phyloP scores from a whole-genome alignment of 208 protist species.

The Acanthamoeba pearcei region DNA sequence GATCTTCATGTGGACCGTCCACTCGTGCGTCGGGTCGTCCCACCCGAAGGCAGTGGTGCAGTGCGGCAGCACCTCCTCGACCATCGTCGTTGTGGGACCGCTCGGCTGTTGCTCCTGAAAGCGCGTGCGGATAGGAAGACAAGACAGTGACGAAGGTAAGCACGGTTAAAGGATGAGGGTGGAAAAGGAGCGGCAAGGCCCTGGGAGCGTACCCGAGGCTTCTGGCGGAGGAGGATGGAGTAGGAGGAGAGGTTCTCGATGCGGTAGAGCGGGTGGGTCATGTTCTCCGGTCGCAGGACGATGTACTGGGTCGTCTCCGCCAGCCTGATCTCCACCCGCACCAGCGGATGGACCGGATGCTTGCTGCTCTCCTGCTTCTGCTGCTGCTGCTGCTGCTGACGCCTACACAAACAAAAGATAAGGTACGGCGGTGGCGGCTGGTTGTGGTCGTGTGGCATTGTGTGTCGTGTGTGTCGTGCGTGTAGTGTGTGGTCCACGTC shows the following conservation, averaged over 20 bases:
- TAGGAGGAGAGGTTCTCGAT: constrained; percentile 52
- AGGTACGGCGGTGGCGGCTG: neutral
- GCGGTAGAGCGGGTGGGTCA: constrained; percentile 39
- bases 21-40: constrained; percentile 5
- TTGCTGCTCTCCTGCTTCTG: neutral
- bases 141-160: neutral
- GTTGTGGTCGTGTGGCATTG: neutral
- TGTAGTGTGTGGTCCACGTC: neutral
- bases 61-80: constrained; percentile 27
- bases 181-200: neutral
- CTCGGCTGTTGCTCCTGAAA: too few relatives aligned
- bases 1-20: neutral
- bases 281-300: constrained; percentile 6
- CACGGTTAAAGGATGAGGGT: neutral
- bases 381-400: neutral
- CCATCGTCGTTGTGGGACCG: neutral
- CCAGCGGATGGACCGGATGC: neutral
- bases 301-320: neutral
- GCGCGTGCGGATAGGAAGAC: neutral
- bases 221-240: neutral
- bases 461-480: neutral
- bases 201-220: neutral
- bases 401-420: neutral
- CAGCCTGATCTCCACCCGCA: neutral
- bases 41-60: neutral